Conservation (phyloP, 2,329 filamentous ascomycete genomes). For the Exophiala lecanii-corni region DNA sequence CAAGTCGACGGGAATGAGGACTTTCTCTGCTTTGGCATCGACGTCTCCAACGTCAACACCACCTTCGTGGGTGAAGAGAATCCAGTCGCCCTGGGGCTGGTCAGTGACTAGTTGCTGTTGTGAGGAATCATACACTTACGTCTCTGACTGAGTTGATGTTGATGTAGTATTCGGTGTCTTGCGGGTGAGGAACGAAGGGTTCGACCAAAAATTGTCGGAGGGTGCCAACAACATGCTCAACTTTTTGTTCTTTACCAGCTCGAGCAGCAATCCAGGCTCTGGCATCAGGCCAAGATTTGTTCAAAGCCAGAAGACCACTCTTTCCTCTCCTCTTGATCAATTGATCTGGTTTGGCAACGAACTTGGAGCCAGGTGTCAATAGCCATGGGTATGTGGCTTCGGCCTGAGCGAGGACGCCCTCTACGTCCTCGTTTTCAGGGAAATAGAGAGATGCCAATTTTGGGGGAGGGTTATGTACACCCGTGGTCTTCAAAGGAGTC, state of each 20-base stretch:
- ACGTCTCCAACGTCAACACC: constrained; percentile 99
- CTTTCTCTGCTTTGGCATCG: constrained; percentile 97
- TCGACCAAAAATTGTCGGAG: constrained; percentile 96
- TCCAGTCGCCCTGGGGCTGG: constrained; percentile 99
- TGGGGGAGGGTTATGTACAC: constrained; percentile 87
- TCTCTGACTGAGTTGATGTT: constrained; percentile 99
- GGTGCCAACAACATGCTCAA: constrained; percentile 84
- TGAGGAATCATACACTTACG: too few species aligned
- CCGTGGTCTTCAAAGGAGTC: constrained; percentile 76
- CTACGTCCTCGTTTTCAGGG: constrained; percentile 77
- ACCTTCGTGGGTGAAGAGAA: constrained; percentile 99
- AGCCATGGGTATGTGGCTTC: constrained; percentile 98
- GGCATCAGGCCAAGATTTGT: constrained; percentile 95
- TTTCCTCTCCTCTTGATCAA: constrained; percentile 99
- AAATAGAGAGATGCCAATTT: constrained; percentile 92
- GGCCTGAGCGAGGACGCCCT: constrained; percentile 85
- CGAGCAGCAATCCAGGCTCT: constrained; percentile 89
- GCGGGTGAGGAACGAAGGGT: constrained; percentile 93
- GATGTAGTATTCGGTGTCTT: constrained; percentile 98
- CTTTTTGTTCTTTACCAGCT: constrained; percentile 85
- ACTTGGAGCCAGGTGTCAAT: constrained; percentile 74
- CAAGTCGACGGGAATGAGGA: constrained; percentile 93
- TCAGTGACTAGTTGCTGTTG: too few species aligned
- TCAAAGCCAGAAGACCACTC: constrained; percentile 91
- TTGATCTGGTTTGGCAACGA: constrained; percentile 99